These are phyloP conservation scores for Rubus parviflorus DNA, from an alignment of 306 rosid genomes.

Conservation along the genomic window DNA sequence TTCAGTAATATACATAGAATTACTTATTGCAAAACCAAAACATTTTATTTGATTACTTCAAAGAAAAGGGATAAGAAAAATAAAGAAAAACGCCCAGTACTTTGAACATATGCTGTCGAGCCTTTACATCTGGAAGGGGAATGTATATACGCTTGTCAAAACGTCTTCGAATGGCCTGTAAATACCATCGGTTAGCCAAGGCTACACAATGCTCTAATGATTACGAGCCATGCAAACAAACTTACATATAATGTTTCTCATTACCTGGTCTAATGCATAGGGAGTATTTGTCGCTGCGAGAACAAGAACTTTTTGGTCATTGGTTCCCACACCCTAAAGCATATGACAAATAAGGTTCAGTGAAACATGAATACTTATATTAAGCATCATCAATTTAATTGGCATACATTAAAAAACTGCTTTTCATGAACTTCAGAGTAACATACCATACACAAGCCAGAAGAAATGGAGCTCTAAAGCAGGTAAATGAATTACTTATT, in stretches of 20 bases:
- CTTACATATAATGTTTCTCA: conserved; percentile 1
- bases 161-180: conserved; percentile 97
- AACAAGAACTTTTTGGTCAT: conserved; percentile 96
- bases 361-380: conserved; percentile 11
- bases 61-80: conserved; percentile 14
- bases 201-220: conserved; percentile 11
- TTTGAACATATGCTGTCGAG: conserved; percentile 98
- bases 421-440: neutral
- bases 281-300: conserved; percentile 99
- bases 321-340: conserved; percentile 87
- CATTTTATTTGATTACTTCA: neutral
- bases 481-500: neutral
- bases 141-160: conserved; percentile 98
- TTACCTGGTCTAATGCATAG: conserved; percentile 95
- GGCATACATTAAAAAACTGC: neutral
- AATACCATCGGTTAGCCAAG: conserved; percentile 34
- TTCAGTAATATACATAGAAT: neutral
- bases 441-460: neutral
- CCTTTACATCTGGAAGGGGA: conserved; percentile 93
- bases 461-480: neutral
- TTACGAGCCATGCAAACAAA: neutral
- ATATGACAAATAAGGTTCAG: conserved; percentile 27
- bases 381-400: neutral
- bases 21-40: conserved; percentile 1
- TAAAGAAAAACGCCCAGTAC: conserved; percentile 40